A percentile compares a stretch with the other conserved stretches of the same genome.
Conservation (phyloP, 352 stramenopile genomes). For the Phytophthora idaei region DNA sequence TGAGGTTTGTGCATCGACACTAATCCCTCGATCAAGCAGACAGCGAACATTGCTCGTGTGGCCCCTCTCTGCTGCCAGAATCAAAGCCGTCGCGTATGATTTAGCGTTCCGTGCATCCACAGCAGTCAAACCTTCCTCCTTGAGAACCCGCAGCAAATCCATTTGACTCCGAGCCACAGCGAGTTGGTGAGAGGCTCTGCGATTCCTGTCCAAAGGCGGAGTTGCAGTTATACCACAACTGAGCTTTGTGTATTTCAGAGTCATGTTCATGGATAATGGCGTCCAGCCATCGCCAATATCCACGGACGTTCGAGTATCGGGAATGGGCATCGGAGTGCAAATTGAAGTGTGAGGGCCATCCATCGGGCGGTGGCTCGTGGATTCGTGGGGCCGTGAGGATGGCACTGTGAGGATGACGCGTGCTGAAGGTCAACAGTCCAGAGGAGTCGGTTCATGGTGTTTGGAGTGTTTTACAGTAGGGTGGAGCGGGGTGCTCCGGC, state of each 20-base stretch:
- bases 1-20: conserved; percentile 12
- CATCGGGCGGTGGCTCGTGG: neutral
- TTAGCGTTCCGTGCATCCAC: conserved; percentile 18
- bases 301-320: conserved; percentile 11
- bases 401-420: conserved; percentile 9
- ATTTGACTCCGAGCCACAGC: conserved; percentile 22
- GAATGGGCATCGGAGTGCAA: neutral
- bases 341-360: conserved; percentile 15
- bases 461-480: conserved; percentile 7
- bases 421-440: conserved; percentile 25
- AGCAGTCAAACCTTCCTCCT: conserved; percentile 29
- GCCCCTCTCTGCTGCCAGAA: conserved; percentile 20
- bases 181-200: conserved; percentile 17
- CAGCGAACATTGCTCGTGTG: conserved; percentile 29
- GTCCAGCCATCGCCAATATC: conserved; percentile 27
- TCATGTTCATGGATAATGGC: conserved; percentile 25
- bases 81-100: conserved; percentile 26
- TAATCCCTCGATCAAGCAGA: conserved; percentile 31
- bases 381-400: conserved; percentile 15
- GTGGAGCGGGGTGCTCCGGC: neutral
- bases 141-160: conserved; percentile 33
- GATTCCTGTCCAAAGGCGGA: neutral
- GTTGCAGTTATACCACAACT: conserved; percentile 12
- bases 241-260: conserved; percentile 27
- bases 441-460: conserved; percentile 9